These are phyloP conservation scores for Chalciporus sp. DNA, from an alignment of 1,284 basidiomycete genomes.

Conservation along the genomic window DNA sequence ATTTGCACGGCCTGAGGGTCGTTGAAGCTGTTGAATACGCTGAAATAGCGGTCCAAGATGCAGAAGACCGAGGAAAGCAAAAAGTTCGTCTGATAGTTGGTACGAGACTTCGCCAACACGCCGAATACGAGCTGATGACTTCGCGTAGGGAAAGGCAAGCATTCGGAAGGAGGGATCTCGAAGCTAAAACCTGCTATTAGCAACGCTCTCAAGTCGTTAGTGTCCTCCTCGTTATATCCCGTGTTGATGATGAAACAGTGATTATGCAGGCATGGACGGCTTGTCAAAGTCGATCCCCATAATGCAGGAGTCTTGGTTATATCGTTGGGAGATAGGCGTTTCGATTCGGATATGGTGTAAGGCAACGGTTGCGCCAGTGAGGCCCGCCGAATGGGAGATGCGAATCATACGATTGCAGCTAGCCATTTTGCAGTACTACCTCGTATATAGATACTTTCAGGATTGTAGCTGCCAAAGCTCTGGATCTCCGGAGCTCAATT, in stretches of 20 bases:
- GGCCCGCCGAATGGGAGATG: too few relatives aligned
- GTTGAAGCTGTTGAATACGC: constrained; percentile 79
- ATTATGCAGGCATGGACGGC: constrained; percentile 42
- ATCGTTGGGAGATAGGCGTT: constrained; percentile 51
- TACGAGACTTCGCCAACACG: constrained; percentile 32
- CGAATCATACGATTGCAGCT: too few relatives aligned
- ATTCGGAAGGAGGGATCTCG: constrained; percentile 77
- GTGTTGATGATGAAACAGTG: not conserved
- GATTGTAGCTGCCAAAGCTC: too few relatives aligned
- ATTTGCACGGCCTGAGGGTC: constrained; percentile 88
- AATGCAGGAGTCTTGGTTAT: constrained; percentile 89
- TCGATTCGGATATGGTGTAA: not conserved
- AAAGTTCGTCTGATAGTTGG: constrained; percentile 86
- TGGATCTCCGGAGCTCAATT: too few relatives aligned
- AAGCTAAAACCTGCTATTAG: constrained; percentile 88
- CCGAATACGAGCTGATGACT: not conserved
- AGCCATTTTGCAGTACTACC: too few relatives aligned
- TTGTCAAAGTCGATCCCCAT: constrained; percentile 75
- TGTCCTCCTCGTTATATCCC: not conserved
- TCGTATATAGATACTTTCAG: too few relatives aligned
- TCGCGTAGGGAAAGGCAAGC: constrained; percentile 70
- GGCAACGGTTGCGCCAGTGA: too few relatives aligned
- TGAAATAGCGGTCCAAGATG: constrained; percentile 67
- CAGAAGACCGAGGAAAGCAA: constrained; percentile 60
- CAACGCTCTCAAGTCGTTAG: not conserved